These are phyloP conservation scores for Parietichytrium sp. DNA, from an alignment of 108 stramenopile species.

Conservation along the genomic window DNA sequence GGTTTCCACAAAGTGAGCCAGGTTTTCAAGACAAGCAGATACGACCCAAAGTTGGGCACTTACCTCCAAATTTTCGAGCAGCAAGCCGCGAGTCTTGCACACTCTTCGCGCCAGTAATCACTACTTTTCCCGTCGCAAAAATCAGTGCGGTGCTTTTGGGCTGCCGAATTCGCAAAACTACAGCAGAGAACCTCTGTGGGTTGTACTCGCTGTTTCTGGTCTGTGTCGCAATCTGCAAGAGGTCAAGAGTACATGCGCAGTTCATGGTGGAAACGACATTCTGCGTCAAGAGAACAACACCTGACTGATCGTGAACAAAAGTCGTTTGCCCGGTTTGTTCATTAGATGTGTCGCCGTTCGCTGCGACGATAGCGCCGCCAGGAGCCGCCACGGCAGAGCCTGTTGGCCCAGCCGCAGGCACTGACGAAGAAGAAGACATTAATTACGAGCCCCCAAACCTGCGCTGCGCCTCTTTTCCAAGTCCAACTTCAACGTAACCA, in stretches of 20 bases:
- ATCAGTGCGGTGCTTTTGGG: slow-evolving; percentile 93
- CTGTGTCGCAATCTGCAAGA: slow-evolving; percentile 85
- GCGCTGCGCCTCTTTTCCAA: too few relatives aligned
- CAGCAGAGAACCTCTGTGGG: slow-evolving; percentile 87
- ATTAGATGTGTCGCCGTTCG: background rate
- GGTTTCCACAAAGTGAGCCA: background rate
- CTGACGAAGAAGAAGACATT: too few relatives aligned
- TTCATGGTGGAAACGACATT: slow-evolving; percentile 74
- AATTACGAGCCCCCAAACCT: too few relatives aligned
- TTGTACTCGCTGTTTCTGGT: slow-evolving; percentile 98
- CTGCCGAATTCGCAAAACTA: slow-evolving; percentile 85
- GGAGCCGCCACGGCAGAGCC: background rate
- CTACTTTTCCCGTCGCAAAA: slow-evolving; percentile 83
- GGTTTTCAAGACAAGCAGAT: background rate
- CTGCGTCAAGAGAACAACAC: slow-evolving; percentile 46
- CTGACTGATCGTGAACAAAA: slow-evolving; percentile 1
- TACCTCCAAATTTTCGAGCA: slow-evolving; percentile 51
- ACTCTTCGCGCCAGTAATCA: slow-evolving; percentile 85
- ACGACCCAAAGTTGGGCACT: slow-evolving; percentile 43
- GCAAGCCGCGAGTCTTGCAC: slow-evolving; percentile 79
- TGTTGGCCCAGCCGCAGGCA: too few relatives aligned
- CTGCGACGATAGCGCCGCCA: background rate
- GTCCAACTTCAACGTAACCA: too few relatives aligned
- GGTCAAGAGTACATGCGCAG: slow-evolving; percentile 80
- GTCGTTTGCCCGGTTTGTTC: slow-evolving; percentile 2